Evolutionary conservation across 2,329 filamentous ascomycete species (phyloP), one percentile per base, ranked within the genome.

Genomic region (Fusarium sp.): DNA sequence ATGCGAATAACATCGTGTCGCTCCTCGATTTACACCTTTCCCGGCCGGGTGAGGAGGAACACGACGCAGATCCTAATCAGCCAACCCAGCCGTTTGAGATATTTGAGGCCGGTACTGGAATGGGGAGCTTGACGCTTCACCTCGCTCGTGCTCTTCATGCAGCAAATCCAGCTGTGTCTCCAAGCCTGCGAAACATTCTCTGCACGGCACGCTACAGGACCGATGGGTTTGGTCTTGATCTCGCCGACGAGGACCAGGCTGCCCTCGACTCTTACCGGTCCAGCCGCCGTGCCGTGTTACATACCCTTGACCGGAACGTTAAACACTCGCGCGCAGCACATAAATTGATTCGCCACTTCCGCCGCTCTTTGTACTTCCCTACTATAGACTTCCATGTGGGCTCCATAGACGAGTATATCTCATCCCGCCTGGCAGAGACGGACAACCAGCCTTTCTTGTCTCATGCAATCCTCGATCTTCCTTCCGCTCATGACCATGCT

Each of bases 81-180:
- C 24, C 33, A 7, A 31, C 53, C 38, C 81, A 84, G 14, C 88
- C 86, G 1, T 80, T 95, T 18, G 92, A 95, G 78, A 93, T 96
- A 48, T 90, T 96, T 58, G 94, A 96, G 81, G 93, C 93, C 51
- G 93, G 94, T 22, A 96, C 93, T 7, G 94, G 93, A n/a, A 93
- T 95, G 85, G 94, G 93, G 65, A 91, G 91, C 38, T 82, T 96
- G 65, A 95, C 93, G 1, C 82, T 96, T 9, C 89, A 95, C 77
- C 85, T 96, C 28, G 91, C 93, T 35, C 88, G 92, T 58, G 92
- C 93, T 6, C 89, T 96, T 50, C 92, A 95, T 78, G 93, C 89
- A 48, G 92, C 90, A 24, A 95, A 95, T 77, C 83, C 88, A 5
- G 81, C 85, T 12, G 57, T 83, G 7, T 82, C 87, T 11, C 86